phyloP scores from a whole-genome alignment of 208 protist genomes.

The Acanthamoeba culbertsoni region DNA sequence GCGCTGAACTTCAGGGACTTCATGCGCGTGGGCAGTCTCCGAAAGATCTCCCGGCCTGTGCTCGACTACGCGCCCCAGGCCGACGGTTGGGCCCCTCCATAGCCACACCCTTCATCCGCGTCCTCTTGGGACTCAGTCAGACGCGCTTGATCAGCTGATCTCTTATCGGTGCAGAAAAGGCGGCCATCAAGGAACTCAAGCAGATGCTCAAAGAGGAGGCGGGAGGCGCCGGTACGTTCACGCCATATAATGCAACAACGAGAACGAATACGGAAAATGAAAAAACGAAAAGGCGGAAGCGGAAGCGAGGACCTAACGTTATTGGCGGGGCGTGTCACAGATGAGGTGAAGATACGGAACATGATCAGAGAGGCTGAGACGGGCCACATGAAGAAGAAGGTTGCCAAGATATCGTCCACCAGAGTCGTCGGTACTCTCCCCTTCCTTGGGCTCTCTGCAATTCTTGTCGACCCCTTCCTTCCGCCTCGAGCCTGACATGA shows the following conservation, averaged over 20 bases:
- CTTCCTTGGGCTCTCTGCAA: background rate
- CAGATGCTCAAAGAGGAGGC: slow-evolving; percentile 41
- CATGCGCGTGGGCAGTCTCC: slow-evolving; percentile 79
- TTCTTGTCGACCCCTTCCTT: too few relatives aligned
- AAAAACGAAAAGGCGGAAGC: too few relatives aligned
- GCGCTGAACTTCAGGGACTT: slow-evolving; percentile 75
- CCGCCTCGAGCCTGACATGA: too few relatives aligned
- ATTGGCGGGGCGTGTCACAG: background rate
- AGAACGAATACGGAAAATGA: too few relatives aligned
- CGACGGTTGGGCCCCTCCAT: background rate
- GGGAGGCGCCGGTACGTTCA: background rate
- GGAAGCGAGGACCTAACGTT: too few relatives aligned
- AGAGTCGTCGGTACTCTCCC: slow-evolving; percentile 25
- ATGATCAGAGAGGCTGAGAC: slow-evolving; percentile 12
- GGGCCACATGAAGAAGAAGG: slow-evolving; percentile 24
- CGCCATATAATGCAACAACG: too few relatives aligned
- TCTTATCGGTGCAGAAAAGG: background rate
- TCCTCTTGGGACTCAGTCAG: too few relatives aligned
- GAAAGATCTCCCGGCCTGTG: slow-evolving; percentile 81
- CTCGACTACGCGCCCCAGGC: slow-evolving; percentile 67
- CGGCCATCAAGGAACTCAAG: slow-evolving; percentile 1
- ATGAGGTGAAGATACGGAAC: background rate
- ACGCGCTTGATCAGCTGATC: too few relatives aligned
- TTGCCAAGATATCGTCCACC: background rate
- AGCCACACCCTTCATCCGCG: too few relatives aligned